Percentiles rank a stretch among this genome's conserved stretches.
phyloP scores from a whole-genome alignment of 2,329 filamentous ascomycete genomes.

The Myriosclerotinia scirpicola region DNA sequence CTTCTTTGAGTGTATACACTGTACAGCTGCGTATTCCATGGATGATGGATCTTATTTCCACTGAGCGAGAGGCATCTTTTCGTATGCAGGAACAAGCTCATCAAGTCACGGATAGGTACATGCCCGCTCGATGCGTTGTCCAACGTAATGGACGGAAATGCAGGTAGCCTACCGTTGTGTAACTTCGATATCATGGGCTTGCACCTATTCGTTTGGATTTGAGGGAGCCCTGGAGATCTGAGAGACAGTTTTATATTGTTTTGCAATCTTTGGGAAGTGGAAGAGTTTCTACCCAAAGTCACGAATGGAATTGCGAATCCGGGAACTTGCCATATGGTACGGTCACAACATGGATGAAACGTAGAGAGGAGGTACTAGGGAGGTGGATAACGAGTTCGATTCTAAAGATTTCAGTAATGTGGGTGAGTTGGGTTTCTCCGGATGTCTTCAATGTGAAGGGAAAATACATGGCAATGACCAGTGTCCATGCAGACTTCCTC shows the following conservation, averaged over 20 bases:
- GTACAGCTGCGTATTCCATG: background rate
- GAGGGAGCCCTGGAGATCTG: too few relatives aligned
- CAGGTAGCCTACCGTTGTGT: constrained; percentile 10
- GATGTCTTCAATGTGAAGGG: constrained; percentile 1
- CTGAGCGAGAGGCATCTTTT: background rate
- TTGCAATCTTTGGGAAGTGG: constrained; percentile 3
- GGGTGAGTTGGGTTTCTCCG: background rate
- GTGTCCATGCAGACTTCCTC: constrained; percentile 10
- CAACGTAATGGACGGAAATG: constrained; percentile 12
- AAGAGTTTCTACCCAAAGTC: background rate
- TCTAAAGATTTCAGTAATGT: background rate
- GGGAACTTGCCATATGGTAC: constrained; percentile 1
- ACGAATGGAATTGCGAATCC: too few relatives aligned
- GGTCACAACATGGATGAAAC: constrained; percentile 16
- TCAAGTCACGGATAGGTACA: constrained; percentile 13
- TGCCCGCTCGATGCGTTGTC: constrained; percentile 13
- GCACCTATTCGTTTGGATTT: background rate
- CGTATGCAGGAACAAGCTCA: constrained; percentile 19
- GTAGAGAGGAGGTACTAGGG: background rate
- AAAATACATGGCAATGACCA: constrained; percentile 9
- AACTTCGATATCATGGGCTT: background rate
- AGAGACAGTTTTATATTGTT: constrained; percentile 16
- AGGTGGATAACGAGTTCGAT: background rate
- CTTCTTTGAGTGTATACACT: background rate
- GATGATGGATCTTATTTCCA: background rate